phyloP scores from a whole-genome alignment of 1,284 basidiomycete species.

The Boletellus sp. region DNA sequence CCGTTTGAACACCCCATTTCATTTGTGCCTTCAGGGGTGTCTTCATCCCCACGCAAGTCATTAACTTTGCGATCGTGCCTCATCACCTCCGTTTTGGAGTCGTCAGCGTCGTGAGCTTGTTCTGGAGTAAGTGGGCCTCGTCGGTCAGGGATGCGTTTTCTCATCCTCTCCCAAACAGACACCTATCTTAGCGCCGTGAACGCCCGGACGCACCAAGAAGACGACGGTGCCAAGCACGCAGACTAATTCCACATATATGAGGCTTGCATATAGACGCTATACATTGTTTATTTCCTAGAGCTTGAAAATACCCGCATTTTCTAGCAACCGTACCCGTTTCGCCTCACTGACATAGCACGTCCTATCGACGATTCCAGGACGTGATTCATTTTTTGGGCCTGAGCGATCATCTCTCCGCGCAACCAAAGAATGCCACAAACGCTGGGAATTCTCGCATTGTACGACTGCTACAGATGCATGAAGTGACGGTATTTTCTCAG shows the following conservation, averaged over 20 bases:
- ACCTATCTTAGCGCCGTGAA: conserved; percentile 49
- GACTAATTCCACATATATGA: conserved; percentile 8
- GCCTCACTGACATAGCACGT: background rate
- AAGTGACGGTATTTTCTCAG: too few species aligned
- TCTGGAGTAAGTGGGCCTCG: conserved; percentile 70
- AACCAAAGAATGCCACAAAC: background rate
- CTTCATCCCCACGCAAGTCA: conserved; percentile 75
- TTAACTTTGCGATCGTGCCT: conserved; percentile 81
- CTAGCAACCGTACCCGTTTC: conserved; percentile 11
- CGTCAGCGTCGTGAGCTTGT: conserved; percentile 76
- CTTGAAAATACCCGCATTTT: conserved; percentile 8
- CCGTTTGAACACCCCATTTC: background rate
- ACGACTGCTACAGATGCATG: too few species aligned
- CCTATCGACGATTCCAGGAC: too few species aligned
- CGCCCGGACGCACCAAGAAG: conserved; percentile 20
- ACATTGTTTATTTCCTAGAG: conserved; percentile 16
- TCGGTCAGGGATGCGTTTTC: conserved; percentile 15
- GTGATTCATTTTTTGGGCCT: background rate
- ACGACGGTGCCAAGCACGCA: background rate
- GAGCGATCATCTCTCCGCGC: background rate
- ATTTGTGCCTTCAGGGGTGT: conserved; percentile 49
- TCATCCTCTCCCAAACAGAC: conserved; percentile 29
- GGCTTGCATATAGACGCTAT: background rate
- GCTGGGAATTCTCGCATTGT: too few species aligned
- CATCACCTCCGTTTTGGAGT: conserved; percentile 76